Base-by-base conservation (phyloP, 2,329 filamentous ascomycete species). In the Zelopaecilomyces penicillatus region DNA sequence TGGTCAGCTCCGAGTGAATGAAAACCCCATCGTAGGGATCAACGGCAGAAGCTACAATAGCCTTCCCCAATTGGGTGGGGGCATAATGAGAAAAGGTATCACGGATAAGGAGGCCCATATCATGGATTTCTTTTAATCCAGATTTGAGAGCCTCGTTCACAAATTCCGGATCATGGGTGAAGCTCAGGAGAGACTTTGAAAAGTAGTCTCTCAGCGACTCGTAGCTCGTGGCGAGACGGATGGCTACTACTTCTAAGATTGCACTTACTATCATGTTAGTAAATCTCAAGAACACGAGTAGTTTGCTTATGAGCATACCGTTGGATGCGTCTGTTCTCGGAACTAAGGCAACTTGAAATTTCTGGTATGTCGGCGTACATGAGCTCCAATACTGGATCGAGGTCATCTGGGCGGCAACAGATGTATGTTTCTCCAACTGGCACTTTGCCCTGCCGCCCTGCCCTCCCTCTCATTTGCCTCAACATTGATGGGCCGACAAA, bases 401-500 rank as follows among this genome's bases (percentile, higher is more conserved):
- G 62, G 52, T 89, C 85, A 7, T 69, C 63, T 54, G 80, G 75
- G 30, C 80, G 75, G 56, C 85, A 89, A 57, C 85, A 88, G 1
- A 89, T 67, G 58, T 85, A 89, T 1, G 83, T 89, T 64, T 89
- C 85, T 2, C 85, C 85, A 39, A 85, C 68, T 41, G 85, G 82
- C 44, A 87, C 83, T 56, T 87, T 89, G 40, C 85, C 85, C 62
- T 88, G 88, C 43, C 85, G 75, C 5, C 85, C 85, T 19, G 85
- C 85, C 48, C 85, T 75, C 3, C 85, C 85, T 57, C 84, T 77
- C 85, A 89, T 90, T 63, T 90, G 85, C 40, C 84, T 78, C 62
- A 90, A 69, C 81, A 90, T 85, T 4, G 85, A 80, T 9, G 85
- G 85, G 0, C 83, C 85, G n/a, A 89, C 77, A 39, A 88, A 68